These are phyloP conservation scores for Cercophora newfieldiana DNA, from an alignment of 495 filamentous ascomycete genomes.

Conservation along the genomic window DNA sequence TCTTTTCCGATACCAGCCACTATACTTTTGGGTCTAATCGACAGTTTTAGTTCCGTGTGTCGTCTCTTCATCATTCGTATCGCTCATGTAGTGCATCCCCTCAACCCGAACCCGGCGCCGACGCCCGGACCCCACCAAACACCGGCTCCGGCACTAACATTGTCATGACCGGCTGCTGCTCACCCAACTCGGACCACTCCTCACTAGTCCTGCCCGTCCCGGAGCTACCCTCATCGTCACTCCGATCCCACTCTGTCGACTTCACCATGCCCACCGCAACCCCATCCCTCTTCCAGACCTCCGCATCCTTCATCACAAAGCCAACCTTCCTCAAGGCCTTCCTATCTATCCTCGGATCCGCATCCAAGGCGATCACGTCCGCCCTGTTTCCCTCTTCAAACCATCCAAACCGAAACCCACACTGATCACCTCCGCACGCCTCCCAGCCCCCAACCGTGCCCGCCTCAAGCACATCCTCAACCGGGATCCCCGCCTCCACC, in stretches of 20 bases:
- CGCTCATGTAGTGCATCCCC: background rate
- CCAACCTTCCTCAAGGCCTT: constrained; percentile 46
- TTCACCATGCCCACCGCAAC: constrained; percentile 22
- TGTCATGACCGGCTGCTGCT: constrained; percentile 10
- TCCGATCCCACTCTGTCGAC: constrained; percentile 21
- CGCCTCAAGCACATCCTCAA: constrained; percentile 48
- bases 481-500: constrained; percentile 49
- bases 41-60: too few species aligned
- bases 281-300: constrained; percentile 40
- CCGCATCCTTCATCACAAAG: constrained; percentile 56
- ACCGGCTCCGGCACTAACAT: constrained; percentile 28
- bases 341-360: constrained; percentile 37
- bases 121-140: background rate
- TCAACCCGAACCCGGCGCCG: background rate
- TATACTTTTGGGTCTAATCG: too few species aligned
- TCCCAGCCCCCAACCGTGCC: constrained; percentile 53
- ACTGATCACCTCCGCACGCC: constrained; percentile 50
- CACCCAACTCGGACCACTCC: constrained; percentile 22
- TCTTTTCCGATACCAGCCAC: too few species aligned
- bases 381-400: constrained; percentile 47
- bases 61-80: background rate
- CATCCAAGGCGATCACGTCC: constrained; percentile 49
- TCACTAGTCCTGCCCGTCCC: constrained; percentile 1
- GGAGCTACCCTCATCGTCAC: background rate
- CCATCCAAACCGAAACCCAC: constrained; percentile 51